Conservation (phyloP, 2,329 filamentous ascomycete genomes). For the Aspergillus uvarum region DNA sequence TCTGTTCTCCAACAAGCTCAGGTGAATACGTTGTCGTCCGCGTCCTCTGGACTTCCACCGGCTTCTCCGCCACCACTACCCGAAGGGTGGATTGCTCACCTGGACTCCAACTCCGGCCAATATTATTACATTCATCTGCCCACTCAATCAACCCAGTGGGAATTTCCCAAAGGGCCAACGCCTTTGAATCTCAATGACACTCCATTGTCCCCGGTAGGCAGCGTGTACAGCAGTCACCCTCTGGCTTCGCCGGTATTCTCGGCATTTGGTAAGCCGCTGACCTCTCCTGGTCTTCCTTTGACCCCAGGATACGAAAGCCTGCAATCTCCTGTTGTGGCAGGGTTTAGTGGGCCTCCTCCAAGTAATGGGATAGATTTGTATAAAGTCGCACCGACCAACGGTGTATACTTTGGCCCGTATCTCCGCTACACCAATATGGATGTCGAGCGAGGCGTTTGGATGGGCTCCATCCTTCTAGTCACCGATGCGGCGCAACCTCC, state of each 20-base stretch:
- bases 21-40: constrained; percentile 35
- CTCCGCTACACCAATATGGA: constrained; percentile 97
- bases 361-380: constrained; percentile 90
- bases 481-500: constrained; percentile 89
- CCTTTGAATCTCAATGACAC: constrained; percentile 79
- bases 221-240: constrained; percentile 69
- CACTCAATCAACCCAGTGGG: constrained; percentile 96
- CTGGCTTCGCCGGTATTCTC: constrained; percentile 67
- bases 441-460: constrained; percentile 82
- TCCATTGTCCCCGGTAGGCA: constrained; percentile 79
- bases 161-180: constrained; percentile 94
- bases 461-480: constrained; percentile 89
- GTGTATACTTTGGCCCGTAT: constrained; percentile 97
- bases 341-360: constrained; percentile 85
- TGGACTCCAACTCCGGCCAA: constrained; percentile 92
- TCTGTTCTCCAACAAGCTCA: constrained; percentile 27
- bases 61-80: constrained; percentile 88
- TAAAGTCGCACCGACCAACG: constrained; percentile 88
- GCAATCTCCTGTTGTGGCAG: constrained; percentile 72
- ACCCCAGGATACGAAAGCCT: constrained; percentile 84
- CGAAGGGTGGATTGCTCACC: constrained; percentile 96
- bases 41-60: constrained; percentile 56
- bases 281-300: constrained; percentile 78
- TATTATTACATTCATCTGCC: constrained; percentile 99
- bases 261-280: constrained; percentile 56